Evolutionary conservation across 805 yeast genomes (phyloP).

Genomic region (Kluyveromyces dobzhanskii): DNA sequence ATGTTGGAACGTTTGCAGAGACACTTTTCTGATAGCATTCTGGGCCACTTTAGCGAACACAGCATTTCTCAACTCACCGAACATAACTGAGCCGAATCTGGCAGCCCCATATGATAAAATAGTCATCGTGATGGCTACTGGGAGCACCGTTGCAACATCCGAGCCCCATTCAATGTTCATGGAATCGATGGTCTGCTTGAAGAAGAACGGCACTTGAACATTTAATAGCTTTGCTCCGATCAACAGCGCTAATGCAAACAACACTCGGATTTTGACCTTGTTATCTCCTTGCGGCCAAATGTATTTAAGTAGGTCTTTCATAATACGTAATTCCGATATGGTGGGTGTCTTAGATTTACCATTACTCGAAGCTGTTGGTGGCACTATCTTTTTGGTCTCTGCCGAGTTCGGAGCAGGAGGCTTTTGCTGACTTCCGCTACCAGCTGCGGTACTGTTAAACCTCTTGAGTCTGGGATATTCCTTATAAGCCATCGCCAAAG

Average conservation of each 20-base stretch:
- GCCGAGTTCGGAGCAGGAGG: neutral
- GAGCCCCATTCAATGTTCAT: constrained; percentile 84
- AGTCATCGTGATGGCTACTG: constrained; percentile 46
- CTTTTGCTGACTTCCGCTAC: too few species aligned
- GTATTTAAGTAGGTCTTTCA: constrained; percentile 56
- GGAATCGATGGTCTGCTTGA: constrained; percentile 78
- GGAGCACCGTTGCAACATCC: constrained; percentile 51
- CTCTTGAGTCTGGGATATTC: too few species aligned
- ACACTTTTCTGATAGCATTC: constrained; percentile 84
- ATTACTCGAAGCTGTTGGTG: constrained; percentile 4
- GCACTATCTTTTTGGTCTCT: neutral
- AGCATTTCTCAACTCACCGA: constrained; percentile 93
- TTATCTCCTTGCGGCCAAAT: constrained; percentile 75
- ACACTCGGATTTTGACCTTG: constrained; percentile 63
- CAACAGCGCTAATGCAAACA: constrained; percentile 63
- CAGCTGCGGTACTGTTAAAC: too few species aligned
- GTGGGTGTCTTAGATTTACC: constrained; percentile 19
- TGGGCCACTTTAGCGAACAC: constrained; percentile 94
- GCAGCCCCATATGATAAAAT: constrained; percentile 89
- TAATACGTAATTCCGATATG: constrained; percentile 40
- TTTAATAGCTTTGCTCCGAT: constrained; percentile 77
- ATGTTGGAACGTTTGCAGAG: constrained; percentile 79
- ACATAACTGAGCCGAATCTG: constrained; percentile 85
- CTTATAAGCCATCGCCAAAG: too few species aligned
- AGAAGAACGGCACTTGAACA: constrained; percentile 93